phyloP scores from a whole-genome alignment of 2,329 filamentous ascomycete species.

The Colletotrichum sp. region DNA sequence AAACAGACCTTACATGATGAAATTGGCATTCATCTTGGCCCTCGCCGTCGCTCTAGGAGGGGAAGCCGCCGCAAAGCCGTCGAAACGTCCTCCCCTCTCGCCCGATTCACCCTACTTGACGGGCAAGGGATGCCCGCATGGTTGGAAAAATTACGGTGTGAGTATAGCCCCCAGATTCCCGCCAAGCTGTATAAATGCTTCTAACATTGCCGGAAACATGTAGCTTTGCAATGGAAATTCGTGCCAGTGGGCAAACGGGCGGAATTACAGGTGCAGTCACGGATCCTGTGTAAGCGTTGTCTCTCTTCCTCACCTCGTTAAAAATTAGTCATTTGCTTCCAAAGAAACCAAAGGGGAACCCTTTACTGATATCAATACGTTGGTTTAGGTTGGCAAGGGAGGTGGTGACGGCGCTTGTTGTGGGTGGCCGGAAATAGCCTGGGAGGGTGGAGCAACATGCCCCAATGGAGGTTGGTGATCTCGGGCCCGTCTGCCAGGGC shows the following conservation, averaged over 20 bases:
- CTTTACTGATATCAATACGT: neutral
- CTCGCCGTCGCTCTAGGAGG: neutral
- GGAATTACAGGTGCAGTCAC: neutral
- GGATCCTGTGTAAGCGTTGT: neutral
- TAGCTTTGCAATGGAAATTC: neutral
- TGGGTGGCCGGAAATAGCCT: neutral
- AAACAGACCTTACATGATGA: neutral
- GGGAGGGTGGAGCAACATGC: neutral
- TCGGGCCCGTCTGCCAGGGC: neutral
- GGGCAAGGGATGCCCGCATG: neutral
- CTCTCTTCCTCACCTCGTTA: neutral
- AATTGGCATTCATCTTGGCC: neutral
- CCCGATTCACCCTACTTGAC: too few relatives aligned
- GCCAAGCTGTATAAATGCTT: neutral
- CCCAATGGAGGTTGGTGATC: neutral
- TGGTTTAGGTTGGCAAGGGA: neutral
- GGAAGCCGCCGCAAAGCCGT: neutral
- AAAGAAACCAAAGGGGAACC: neutral
- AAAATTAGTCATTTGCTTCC: neutral
- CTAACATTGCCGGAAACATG: neutral
- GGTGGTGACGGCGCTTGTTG: neutral
- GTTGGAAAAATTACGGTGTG: neutral
- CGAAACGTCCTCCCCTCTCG: too few relatives aligned
- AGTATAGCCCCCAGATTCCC: neutral
- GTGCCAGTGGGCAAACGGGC: neutral